Percentiles rank a stretch among this genome's conserved stretches.
These are phyloP conservation scores for Gastrodia elata DNA, from an alignment of 106 monocot genomes.

Conservation along the genomic window DNA sequence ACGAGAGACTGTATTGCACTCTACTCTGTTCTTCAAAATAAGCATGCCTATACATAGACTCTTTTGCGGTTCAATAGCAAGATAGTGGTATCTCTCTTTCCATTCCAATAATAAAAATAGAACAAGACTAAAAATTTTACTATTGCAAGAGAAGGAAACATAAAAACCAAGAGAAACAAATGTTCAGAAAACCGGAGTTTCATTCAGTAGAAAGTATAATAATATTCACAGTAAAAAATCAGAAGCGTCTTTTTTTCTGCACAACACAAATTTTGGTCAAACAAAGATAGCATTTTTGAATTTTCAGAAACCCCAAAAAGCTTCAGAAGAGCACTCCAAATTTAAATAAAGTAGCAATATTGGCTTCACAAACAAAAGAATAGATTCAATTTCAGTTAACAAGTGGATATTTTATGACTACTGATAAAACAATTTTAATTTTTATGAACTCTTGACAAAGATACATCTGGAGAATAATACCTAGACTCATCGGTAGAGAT, in stretches of 20 bases:
- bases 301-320: neutral
- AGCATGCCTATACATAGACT: no score
- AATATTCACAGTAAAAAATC: neutral
- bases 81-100: neutral
- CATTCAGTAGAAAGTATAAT: neutral
- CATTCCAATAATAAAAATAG: neutral
- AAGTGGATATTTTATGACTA: no score
- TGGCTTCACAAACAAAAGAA: neutral
- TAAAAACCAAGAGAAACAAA: neutral
- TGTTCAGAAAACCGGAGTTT: no score
- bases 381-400: neutral
- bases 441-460: neutral
- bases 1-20: no score
- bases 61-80: no score
- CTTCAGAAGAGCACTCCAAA: neutral
- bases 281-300: neutral
- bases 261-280: neutral
- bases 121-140: neutral
- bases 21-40: no score
- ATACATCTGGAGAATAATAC: constrained; percentile 12
- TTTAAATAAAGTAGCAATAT: neutral
- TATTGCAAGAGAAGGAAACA: neutral
- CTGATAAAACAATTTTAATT: neutral
- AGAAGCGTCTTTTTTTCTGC: neutral
- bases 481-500: constrained; percentile 46